Evolutionary conservation across 2,329 filamentous ascomycete genomes (phyloP).

Genomic region (Pseudogymnoascus sp.): DNA sequence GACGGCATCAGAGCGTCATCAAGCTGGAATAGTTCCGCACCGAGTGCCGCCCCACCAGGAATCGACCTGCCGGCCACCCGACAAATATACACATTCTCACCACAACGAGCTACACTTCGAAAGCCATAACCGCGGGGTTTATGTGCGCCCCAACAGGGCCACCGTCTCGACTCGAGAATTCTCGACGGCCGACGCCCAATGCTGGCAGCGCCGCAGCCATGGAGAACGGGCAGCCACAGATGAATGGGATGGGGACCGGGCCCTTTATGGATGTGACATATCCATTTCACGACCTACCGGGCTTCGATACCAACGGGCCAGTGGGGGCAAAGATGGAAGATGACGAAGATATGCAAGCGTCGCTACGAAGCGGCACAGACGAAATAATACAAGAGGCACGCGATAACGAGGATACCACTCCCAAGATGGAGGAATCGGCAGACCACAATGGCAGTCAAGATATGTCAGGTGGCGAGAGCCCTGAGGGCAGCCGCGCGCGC

Average conservation of each 20-base stretch:
- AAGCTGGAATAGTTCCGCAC: conserved; percentile 2
- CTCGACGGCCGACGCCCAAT: background rate
- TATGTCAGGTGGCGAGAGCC: conserved; percentile 31
- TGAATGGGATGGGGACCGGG: background rate
- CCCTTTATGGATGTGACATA: background rate
- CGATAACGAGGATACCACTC: background rate
- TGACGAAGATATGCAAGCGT: background rate
- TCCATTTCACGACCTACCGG: background rate
- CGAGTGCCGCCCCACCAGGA: background rate
- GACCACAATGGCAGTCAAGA: conserved; percentile 24
- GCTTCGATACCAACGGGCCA: background rate
- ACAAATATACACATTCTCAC: background rate
- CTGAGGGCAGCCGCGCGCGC: conserved; percentile 26
- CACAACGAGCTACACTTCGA: background rate
- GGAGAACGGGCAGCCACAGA: background rate
- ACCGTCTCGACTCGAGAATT: background rate
- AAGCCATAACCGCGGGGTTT: background rate
- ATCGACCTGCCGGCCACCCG: background rate
- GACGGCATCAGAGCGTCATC: conserved; percentile 8
- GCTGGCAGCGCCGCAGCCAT: background rate
- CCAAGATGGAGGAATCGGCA: background rate
- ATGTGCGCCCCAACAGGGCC: background rate
- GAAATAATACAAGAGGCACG: background rate
- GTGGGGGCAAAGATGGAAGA: background rate
- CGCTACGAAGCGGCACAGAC: background rate